Evolutionary conservation across 371 early-diverging fungal species (phyloP).

Genomic region (Haplosporangium sp.): DNA sequence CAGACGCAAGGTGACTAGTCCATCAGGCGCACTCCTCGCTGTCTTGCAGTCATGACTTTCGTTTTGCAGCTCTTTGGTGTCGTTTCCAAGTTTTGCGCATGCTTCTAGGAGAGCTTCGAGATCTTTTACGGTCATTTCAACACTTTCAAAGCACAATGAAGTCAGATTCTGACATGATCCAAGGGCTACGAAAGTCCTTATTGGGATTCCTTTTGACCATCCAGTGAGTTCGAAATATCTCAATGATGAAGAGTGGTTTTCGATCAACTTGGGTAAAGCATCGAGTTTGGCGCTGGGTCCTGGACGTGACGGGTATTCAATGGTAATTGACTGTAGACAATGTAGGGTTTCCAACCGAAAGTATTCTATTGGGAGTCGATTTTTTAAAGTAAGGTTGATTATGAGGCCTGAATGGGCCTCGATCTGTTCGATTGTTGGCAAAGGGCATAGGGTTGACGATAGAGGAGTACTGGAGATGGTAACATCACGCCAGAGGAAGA

Average conservation of each 20-base stretch:
- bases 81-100: neutral
- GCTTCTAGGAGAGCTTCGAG: neutral
- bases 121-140: neutral
- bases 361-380: conserved; percentile 1
- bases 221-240: neutral
- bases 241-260: neutral
- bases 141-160: neutral
- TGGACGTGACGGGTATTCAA: too few species aligned
- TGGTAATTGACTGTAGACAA: neutral
- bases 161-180: neutral
- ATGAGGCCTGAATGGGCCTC: conserved; percentile 1
- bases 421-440: neutral
- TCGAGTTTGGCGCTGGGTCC: too few species aligned
- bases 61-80: neutral
- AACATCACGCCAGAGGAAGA: neutral
- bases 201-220: neutral
- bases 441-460: neutral
- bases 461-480: neutral
- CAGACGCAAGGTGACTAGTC: neutral
- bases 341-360: neutral
- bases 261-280: neutral
- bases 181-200: neutral
- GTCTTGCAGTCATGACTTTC: neutral
- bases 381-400: neutral
- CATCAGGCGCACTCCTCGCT: neutral